Evolutionary conservation across 2,329 filamentous ascomycete genomes (phyloP), one percentile per base, ranked within the genome.

Genomic region (Phyllosticta paracitricarpa): DNA sequence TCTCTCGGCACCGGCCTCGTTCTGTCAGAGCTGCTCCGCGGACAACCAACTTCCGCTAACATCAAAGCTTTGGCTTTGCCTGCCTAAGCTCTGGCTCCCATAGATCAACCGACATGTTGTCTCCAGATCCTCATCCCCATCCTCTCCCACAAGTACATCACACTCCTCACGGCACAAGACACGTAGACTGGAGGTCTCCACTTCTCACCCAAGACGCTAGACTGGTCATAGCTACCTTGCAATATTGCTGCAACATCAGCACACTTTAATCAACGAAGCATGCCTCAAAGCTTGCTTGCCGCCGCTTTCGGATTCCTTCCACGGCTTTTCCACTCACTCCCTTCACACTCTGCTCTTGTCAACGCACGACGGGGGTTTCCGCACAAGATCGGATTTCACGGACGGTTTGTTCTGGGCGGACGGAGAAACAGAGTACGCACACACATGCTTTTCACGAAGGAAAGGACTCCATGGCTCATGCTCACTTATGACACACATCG

Each of bases 21-120:
- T 5, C 76, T 91, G 75, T 81, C 86, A 10, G 88, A 91, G 74
- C 78, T 91, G 80, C 79, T 89, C 52, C 79, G 83, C 66, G 85
- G 84, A 1, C 74, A 78, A 63, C 70, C 74, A 63, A 73, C 81
- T 57, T 87, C 82, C 64, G 85, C 81, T 1, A 82, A 89, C 74
- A 75, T 91, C 17, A 77, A 77, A 57, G 71, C 75, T 1, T 69
- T 89, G 65, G 77, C 73, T 0, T 61, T 81, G 28, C 59, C 59
- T 14, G 26, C 14, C 17, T 61, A 48, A 53, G 33, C 14, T 17
- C 33, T 40, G 10, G 14, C 33, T 40, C 10, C 33, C 8, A 40
- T 17, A 40, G 28, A 30, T 30, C 28, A 30, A 6, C 10, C 10
- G 33, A 40, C 33, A 40, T 5, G 9, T 17, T 12, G 19, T 4